Conservation (phyloP, 305 asterid species). For the Ilex paraguariensis region DNA sequence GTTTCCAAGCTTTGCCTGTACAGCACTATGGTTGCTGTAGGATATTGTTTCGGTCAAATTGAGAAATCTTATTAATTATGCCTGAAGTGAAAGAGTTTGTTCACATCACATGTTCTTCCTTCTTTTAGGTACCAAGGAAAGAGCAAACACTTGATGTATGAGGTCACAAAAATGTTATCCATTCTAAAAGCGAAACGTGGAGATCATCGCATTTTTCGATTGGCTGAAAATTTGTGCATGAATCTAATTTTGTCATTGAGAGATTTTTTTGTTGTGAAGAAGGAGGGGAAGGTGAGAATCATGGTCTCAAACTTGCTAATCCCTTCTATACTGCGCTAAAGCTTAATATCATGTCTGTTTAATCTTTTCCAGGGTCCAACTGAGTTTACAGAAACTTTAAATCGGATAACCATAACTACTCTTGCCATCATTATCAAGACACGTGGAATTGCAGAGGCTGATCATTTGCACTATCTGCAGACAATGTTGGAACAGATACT, state of each 20-base stretch:
- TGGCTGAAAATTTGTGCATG: slow-evolving; percentile 93
- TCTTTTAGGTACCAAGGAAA: slow-evolving; percentile 91
- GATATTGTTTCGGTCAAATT: too few species aligned
- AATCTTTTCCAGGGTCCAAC: slow-evolving; percentile 80
- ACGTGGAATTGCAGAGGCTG: slow-evolving; percentile 95
- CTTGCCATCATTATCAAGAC: slow-evolving; percentile 94
- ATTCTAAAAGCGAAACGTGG: slow-evolving; percentile 91
- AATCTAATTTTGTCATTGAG: slow-evolving; percentile 89
- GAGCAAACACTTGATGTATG: slow-evolving; percentile 88
- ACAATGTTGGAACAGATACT: slow-evolving; percentile 94
- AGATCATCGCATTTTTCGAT: slow-evolving; percentile 91
- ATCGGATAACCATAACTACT: slow-evolving; percentile 72
- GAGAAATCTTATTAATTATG: too few species aligned
- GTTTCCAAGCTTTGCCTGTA: too few species aligned
- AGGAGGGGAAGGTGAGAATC: slow-evolving; percentile 88
- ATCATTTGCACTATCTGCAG: slow-evolving; percentile 81
- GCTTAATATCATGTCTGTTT: slow-evolving; percentile 20
- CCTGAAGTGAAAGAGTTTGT: too few species aligned
- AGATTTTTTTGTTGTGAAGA: slow-evolving; percentile 85
- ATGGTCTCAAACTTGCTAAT: slow-evolving; percentile 1
- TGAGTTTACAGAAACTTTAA: slow-evolving; percentile 92
- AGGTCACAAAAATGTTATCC: slow-evolving; percentile 84
- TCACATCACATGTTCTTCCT: background rate
- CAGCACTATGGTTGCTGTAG: too few species aligned
- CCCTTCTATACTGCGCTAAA: slow-evolving; percentile 10